phyloP scores from a whole-genome alignment of 2,329 filamentous ascomycete genomes.

The Sclerotinia trifoliorum region DNA sequence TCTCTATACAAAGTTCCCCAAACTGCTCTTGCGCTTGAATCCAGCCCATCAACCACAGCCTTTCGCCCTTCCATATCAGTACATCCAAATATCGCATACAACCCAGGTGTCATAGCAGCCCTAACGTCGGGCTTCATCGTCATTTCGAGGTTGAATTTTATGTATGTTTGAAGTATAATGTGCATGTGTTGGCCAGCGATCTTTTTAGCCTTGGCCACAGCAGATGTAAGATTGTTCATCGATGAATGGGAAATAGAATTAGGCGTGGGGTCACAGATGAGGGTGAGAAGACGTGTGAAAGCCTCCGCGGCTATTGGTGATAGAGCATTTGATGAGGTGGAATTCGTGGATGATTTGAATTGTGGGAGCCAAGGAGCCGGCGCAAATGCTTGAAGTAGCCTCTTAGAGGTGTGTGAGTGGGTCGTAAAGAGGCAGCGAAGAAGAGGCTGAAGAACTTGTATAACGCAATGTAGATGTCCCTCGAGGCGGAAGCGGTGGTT shows the following conservation, averaged over 20 bases:
- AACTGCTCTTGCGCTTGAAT: constrained; percentile 57
- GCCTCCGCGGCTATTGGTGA: constrained; percentile 47
- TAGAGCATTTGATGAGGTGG: constrained; percentile 42
- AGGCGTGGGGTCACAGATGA: constrained; percentile 59
- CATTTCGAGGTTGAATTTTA: constrained; percentile 59
- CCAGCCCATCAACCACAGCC: constrained; percentile 59
- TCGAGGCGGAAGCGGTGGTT: constrained; percentile 61
- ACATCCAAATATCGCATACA: constrained; percentile 53
- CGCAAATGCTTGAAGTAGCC: constrained; percentile 31
- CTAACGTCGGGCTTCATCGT: constrained; percentile 51
- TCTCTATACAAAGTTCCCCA: constrained; percentile 57
- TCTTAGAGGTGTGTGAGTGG: constrained; percentile 36
- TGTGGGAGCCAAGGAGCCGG: constrained; percentile 42
- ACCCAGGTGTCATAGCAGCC: constrained; percentile 56
- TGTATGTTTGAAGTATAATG: constrained; percentile 56
- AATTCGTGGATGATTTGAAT: constrained; percentile 27
- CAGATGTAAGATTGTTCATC: constrained; percentile 53
- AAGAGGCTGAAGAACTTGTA: constrained; percentile 55
- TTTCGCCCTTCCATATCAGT: constrained; percentile 54
- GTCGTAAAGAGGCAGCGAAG: constrained; percentile 52
- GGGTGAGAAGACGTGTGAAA: constrained; percentile 46
- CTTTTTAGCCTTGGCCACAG: constrained; percentile 59
- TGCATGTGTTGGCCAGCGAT: constrained; percentile 63
- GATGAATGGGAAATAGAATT: constrained; percentile 51
- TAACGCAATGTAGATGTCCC: constrained; percentile 60